Evolutionary conservation across 257 asterid species (phyloP).

Genomic region (Misopates orontium): DNA sequence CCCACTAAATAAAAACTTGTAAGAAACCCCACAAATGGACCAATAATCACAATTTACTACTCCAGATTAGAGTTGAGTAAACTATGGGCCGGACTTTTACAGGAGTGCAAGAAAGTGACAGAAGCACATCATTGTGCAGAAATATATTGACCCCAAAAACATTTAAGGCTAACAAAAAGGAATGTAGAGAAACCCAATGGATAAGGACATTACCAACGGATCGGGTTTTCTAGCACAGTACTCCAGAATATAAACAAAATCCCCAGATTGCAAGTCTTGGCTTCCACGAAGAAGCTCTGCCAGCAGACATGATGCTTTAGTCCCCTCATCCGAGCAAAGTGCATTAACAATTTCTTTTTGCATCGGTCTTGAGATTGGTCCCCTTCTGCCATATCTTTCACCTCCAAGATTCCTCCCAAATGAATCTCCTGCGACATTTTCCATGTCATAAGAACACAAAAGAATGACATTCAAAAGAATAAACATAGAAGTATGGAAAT

Average conservation of each 20-base stretch:
- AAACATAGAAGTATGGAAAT: neutral
- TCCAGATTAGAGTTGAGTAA: constrained; percentile 8
- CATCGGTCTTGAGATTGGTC: constrained; percentile 29
- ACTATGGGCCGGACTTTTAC: neutral
- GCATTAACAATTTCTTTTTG: constrained; percentile 62
- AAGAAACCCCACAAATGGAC: neutral
- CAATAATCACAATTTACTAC: constrained; percentile 1
- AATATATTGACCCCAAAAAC: neutral
- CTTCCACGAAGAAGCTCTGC: constrained; percentile 46
- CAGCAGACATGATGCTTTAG: constrained; percentile 63
- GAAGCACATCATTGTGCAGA: neutral
- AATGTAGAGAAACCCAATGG: constrained; percentile 17
- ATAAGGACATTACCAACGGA: constrained; percentile 60
- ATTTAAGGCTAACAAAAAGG: neutral
- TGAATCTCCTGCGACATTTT: constrained; percentile 13
- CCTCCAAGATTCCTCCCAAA: constrained; percentile 23
- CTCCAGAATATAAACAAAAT: constrained; percentile 60
- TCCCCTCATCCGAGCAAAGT: constrained; percentile 62
- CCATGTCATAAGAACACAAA: neutral
- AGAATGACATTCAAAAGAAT: constrained; percentile 4
- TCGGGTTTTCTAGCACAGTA: constrained; percentile 73
- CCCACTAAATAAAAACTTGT: neutral
- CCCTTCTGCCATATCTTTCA: constrained; percentile 38
- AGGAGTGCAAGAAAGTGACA: constrained; percentile 8
- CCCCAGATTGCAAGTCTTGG: constrained; percentile 43